Percentiles rank a stretch among this genome's conserved stretches.
Conservation (phyloP, 805 yeast genomes). For the Yarrowia yakushimensis region DNA sequence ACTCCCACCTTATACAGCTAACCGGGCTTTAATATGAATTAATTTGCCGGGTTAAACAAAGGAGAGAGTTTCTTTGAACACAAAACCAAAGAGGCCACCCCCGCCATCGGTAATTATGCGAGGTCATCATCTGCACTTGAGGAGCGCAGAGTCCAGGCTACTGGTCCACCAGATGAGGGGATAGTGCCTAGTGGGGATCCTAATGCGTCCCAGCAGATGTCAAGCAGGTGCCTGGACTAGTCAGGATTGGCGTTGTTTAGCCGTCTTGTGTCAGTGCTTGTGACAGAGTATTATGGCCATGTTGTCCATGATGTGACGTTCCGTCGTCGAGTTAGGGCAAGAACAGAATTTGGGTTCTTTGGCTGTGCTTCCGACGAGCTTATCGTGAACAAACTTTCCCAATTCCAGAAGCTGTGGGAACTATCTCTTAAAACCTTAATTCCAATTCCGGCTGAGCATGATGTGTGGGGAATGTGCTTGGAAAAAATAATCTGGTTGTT, state of each 20-base stretch:
- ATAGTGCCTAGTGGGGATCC: neutral
- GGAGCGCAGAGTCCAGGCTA: neutral
- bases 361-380: neutral
- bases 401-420: slow-evolving; percentile 11
- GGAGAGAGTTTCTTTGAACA: neutral
- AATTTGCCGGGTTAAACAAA: neutral
- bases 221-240: no score
- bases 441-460: neutral
- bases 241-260: neutral
- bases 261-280: neutral
- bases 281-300: neutral
- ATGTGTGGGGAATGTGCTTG: neutral
- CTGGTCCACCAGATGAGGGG: neutral
- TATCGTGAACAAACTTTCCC: neutral
- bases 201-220: neutral
- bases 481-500: neutral
- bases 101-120: neutral
- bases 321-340: neutral
- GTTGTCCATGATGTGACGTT: neutral
- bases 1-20: neutral
- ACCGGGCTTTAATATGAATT: slow-evolving; percentile 9
- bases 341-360: neutral
- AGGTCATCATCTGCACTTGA: neutral
- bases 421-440: neutral
- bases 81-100: neutral